Percentiles rank a stretch among this genome's conserved stretches.
These are phyloP conservation scores for Sporothrix inflata DNA, from an alignment of 2,329 filamentous ascomycete species.

Conservation along the genomic window DNA sequence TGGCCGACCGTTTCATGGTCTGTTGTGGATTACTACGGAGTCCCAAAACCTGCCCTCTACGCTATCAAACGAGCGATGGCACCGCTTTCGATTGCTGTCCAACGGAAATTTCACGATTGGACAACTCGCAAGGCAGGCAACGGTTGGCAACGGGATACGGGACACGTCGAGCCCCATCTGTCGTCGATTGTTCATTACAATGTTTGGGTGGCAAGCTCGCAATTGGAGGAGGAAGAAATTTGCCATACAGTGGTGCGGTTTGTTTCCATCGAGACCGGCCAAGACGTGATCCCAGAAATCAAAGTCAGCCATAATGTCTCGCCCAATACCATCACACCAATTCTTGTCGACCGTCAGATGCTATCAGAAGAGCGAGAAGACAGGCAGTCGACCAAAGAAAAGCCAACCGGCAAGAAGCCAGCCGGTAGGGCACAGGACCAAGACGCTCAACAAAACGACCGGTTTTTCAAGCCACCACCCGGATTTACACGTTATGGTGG, in stretches of 20 bases:
- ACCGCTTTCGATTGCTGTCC: slow-evolving; percentile 70
- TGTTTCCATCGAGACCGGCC: not conserved
- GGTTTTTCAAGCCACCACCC: too few relatives aligned
- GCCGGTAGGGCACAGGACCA: not conserved
- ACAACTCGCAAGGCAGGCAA: slow-evolving; percentile 35
- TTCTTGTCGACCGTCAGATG: not conserved
- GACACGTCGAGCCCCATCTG: slow-evolving; percentile 50
- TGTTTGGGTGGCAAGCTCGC: not conserved
- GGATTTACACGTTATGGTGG: too few relatives aligned
- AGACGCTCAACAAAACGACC: too few relatives aligned
- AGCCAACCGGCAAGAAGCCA: not conserved
- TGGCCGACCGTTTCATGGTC: slow-evolving; percentile 84
- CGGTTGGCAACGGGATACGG: slow-evolving; percentile 39
- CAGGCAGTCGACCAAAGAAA: not conserved
- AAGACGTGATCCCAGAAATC: slow-evolving; percentile 33
- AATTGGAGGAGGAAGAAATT: slow-evolving; percentile 37
- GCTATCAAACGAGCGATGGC: slow-evolving; percentile 78
- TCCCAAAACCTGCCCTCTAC: slow-evolving; percentile 78
- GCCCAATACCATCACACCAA: not conserved
- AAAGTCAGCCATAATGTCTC: slow-evolving; percentile 34
- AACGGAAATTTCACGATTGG: slow-evolving; percentile 51
- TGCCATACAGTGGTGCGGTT: slow-evolving; percentile 34
- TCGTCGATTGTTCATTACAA: slow-evolving; percentile 43
- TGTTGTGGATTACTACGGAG: slow-evolving; percentile 76
- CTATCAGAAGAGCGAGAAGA: not conserved